A percentile compares a stretch with the other conserved stretches of the same genome.
Conservation (phyloP, 2,329 filamentous ascomycete genomes). For the Endoconidiophora laricicola region DNA sequence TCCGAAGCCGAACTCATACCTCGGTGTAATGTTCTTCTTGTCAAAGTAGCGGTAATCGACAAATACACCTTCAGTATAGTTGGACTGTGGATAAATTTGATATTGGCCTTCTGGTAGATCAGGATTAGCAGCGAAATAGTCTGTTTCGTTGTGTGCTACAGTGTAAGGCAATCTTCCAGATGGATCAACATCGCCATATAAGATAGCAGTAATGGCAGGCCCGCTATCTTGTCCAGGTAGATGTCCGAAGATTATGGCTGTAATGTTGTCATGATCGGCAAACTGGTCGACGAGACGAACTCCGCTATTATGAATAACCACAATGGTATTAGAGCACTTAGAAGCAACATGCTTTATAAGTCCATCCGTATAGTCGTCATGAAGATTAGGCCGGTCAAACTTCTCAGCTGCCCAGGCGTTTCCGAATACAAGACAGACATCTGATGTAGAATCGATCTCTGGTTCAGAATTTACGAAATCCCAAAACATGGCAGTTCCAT, state of each 20-base stretch:
- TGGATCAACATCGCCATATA: conserved; percentile 40
- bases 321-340: conserved; percentile 44
- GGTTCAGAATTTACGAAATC: conserved; percentile 36
- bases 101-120: conserved; percentile 31
- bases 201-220: conserved; percentile 33
- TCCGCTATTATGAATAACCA: conserved; percentile 49
- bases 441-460: conserved; percentile 29
- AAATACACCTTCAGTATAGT: conserved; percentile 35
- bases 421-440: conserved; percentile 53
- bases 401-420: conserved; percentile 60
- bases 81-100: conserved; percentile 31
- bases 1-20: conserved; percentile 41
- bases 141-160: conserved; percentile 35
- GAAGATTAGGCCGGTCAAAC: conserved; percentile 41
- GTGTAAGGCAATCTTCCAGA: conserved; percentile 47
- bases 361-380: conserved; percentile 48
- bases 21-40: conserved; percentile 27
- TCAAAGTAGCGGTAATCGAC: conserved; percentile 41
- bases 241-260: conserved; percentile 46
- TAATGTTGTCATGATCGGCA: conserved; percentile 47
- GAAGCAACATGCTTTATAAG: conserved; percentile 40
- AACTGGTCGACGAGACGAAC: conserved; percentile 42
- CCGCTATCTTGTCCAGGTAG: conserved; percentile 49
- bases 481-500: conserved; percentile 41
- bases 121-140: conserved; percentile 43